Percentiles rank a stretch among this genome's conserved stretches.
These are phyloP conservation scores for Neckera pumila DNA, from an alignment of 225 moss, liverwort and hornwort genomes.

Conservation along the genomic window DNA sequence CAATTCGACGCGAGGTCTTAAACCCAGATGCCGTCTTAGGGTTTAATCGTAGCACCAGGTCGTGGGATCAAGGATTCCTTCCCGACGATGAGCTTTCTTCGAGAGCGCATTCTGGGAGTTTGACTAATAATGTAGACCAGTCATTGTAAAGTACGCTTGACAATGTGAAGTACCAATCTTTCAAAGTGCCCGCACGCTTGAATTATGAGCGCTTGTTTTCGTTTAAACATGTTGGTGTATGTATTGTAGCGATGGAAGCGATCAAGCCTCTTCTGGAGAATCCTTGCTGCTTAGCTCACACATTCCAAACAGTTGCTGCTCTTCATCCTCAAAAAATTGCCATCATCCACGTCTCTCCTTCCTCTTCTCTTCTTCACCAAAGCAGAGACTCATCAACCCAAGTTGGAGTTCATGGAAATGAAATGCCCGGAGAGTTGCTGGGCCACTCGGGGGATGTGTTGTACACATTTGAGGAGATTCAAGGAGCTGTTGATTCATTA, in stretches of 20 bases:
- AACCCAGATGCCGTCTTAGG: background rate
- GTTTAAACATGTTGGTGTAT: background rate
- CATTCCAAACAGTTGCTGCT: conserved; percentile 2
- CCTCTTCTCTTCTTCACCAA: background rate
- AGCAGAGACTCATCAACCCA: background rate
- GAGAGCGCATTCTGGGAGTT: background rate
- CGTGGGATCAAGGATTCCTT: background rate
- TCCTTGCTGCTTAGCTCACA: conserved; percentile 17
- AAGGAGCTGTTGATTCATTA: conserved; percentile 4
- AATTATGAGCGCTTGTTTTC: background rate
- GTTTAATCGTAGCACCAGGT: background rate
- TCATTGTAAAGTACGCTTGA: background rate
- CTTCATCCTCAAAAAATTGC: background rate
- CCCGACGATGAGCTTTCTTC: background rate
- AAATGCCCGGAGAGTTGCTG: background rate
- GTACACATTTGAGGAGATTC: conserved; percentile 13
- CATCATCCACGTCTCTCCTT: conserved; percentile 9
- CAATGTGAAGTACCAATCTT: background rate
- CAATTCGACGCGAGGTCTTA: background rate
- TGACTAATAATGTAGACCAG: no score
- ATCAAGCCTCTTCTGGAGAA: background rate
- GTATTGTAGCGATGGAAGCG: background rate
- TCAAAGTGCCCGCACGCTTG: background rate
- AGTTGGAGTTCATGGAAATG: background rate
- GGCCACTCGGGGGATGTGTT: background rate